Base-by-base conservation (phyloP, 2,329 filamentous ascomycete species). In the Diaporthe capsici region DNA sequence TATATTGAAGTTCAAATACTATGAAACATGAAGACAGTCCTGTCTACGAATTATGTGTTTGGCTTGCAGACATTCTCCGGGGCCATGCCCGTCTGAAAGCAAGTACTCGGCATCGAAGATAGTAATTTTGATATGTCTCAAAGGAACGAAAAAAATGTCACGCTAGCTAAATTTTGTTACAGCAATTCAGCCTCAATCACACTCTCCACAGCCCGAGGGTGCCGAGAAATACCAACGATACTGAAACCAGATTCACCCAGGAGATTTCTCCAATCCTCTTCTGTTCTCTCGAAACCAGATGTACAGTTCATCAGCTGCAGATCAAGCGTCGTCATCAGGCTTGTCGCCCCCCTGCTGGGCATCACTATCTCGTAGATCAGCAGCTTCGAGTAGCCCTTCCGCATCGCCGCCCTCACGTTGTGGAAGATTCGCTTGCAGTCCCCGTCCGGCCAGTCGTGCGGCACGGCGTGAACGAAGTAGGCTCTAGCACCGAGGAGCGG, bases 281-380 rank as follows among this genome's bases (percentile, higher is more conserved):
- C 78, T 5, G 80, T 84, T 8, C 83, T 80, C 73, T 84, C 83
- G 9, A 77, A 77, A 10, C 81, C 81, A 10, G 81, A 79, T 3
- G 81, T 72, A n/a, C 82, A 71, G 12, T 78, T 78, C 82, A 85
- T 84, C 81, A 85, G 82, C 60, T 82, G 71, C 68, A 84, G 78
- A 67, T 86, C 85, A 78, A 84, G 79, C 2, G 81, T 83, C 1
- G 81, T 80, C 65, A 82, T 80, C 20, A 78, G 76, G 25, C 79
- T 81, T 20, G 80, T 82, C 6, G 82, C 82, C 0, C 81, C 81
- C 12, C 77, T 82, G 2, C 81, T 77, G 0, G 85, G 84, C 7
- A 86, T 76, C 2, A 86, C 82, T 42, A 83, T 81, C 49, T 86
- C 84, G 28, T 85, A 83, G 28, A 85, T 80, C 0, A 86, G 74